phyloP scores from a whole-genome alignment of 2,329 filamentous ascomycete genomes.

The Akanthomyces lecanii region DNA sequence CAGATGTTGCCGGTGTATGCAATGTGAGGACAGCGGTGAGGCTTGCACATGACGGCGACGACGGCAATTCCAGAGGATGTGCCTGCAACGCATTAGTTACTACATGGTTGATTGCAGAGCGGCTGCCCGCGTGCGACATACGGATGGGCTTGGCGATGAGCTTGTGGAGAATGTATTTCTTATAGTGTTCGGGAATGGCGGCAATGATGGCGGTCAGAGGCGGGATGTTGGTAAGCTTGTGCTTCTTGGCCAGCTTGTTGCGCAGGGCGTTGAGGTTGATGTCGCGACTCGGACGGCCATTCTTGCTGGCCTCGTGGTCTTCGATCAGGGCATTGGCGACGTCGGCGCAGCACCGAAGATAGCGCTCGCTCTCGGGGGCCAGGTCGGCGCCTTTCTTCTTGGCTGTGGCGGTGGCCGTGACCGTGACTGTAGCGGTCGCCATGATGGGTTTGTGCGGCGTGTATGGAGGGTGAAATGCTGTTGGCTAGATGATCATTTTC shows the following conservation, averaged over 20 bases:
- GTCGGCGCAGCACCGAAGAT: conserved; percentile 89
- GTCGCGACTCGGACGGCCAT: conserved; percentile 73
- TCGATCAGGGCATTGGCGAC: conserved; percentile 92
- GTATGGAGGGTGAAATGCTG: background rate
- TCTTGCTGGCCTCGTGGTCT: conserved; percentile 78
- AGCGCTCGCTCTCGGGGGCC: conserved; percentile 89
- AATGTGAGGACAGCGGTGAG: conserved; percentile 94
- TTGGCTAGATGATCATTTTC: background rate
- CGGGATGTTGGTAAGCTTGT: conserved; percentile 80
- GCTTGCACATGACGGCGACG: conserved; percentile 99
- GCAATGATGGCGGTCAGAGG: conserved; percentile 96
- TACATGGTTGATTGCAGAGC: background rate
- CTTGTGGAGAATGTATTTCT: conserved; percentile 97
- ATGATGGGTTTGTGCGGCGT: conserved; percentile 24
- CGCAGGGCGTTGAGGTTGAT: conserved; percentile 89
- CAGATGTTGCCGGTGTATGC: conserved; percentile 98
- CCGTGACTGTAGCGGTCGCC: conserved; percentile 51
- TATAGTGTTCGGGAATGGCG: conserved; percentile 98
- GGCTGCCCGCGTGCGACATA: conserved; percentile 30
- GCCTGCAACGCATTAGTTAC: conserved; percentile 43
- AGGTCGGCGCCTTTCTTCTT: conserved; percentile 71
- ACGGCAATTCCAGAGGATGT: conserved; percentile 97
- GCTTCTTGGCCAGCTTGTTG: conserved; percentile 86
- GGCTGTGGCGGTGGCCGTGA: conserved; percentile 56
- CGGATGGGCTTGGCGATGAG: conserved; percentile 94